Conservation (phyloP, 1,284 basidiomycete genomes). For the Sanghuangporus sanghuang region DNA sequence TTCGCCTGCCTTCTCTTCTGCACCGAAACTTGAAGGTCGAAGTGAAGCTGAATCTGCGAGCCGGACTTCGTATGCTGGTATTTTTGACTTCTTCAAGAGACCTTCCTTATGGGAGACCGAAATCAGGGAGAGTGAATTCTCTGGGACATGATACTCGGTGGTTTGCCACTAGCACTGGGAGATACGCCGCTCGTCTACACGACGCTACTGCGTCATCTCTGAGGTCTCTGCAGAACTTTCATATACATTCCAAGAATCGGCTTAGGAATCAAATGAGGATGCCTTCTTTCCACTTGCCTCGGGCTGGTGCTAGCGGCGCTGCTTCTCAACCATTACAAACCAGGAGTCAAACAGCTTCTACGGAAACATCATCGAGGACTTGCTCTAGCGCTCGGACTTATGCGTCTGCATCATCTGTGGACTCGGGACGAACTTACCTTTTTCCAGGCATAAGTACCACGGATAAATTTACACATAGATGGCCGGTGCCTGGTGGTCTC, state of each 20-base stretch:
- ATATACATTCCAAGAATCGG: background rate
- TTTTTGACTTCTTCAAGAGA: background rate
- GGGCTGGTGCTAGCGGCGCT: background rate
- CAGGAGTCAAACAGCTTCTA: background rate
- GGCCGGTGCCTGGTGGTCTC: constrained; percentile 41
- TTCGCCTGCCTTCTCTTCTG: background rate
- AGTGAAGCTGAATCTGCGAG: background rate
- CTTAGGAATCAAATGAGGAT: background rate
- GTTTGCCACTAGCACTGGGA: no score
- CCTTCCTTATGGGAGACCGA: background rate
- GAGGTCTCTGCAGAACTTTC: background rate
- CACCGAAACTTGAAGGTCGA: background rate
- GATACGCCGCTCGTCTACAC: background rate
- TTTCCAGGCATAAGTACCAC: constrained; percentile 24
- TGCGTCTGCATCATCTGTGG: background rate
- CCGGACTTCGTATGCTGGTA: background rate
- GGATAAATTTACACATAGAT: constrained; percentile 48
- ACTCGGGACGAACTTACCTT: constrained; percentile 10
- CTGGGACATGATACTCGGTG: background rate
- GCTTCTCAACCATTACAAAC: background rate
- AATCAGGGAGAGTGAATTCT: background rate
- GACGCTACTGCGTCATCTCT: background rate
- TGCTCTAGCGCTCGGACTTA: background rate
- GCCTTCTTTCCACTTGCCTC: background rate
- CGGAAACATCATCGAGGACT: background rate